A percentile compares a stretch with the other conserved stretches of the same genome.
Conservation (phyloP, 1,139 yeast species). For the Yueomyces sp. region DNA sequence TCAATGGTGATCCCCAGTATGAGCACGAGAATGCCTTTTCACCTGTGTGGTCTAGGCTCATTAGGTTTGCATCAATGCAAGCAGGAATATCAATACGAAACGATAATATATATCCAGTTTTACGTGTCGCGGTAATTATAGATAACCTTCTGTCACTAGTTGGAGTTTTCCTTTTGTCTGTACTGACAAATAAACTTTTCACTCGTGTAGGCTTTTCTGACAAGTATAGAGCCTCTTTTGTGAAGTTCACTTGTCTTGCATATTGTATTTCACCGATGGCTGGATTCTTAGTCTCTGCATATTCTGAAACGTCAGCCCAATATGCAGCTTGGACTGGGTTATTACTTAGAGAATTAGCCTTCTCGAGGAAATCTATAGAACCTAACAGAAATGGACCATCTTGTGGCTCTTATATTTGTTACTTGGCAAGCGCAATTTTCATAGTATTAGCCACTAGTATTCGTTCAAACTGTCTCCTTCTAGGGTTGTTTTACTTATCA, state of each 20-base stretch:
- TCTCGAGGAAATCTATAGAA: too few species aligned
- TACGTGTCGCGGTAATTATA: slow-evolving; percentile 33
- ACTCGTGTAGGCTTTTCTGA: neutral
- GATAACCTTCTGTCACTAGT: slow-evolving; percentile 43
- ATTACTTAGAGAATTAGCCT: too few species aligned
- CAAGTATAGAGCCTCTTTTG: too few species aligned
- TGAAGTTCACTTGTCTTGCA: neutral
- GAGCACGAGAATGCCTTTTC: slow-evolving; percentile 92
- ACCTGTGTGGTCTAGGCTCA: slow-evolving; percentile 55
- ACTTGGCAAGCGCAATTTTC: slow-evolving; percentile 35
- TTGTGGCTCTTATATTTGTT: too few species aligned
- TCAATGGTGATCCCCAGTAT: slow-evolving; percentile 40
- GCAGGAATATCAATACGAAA: slow-evolving; percentile 3
- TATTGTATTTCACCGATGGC: slow-evolving; percentile 69
- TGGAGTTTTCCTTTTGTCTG: slow-evolving; percentile 21
- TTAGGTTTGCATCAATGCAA: slow-evolving; percentile 19
- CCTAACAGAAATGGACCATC: too few species aligned
- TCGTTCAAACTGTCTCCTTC: slow-evolving; percentile 62
- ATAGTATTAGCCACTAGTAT: slow-evolving; percentile 49
- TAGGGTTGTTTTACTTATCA: slow-evolving; percentile 55
- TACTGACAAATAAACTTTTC: neutral
- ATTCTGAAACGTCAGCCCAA: slow-evolving; percentile 67
- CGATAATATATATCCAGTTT: slow-evolving; percentile 29
- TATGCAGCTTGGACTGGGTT: slow-evolving; percentile 46
- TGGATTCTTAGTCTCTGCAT: slow-evolving; percentile 60